Evolutionary conservation across 805 yeast species (phyloP).

Genomic region (Zygoascus tannicola): DNA sequence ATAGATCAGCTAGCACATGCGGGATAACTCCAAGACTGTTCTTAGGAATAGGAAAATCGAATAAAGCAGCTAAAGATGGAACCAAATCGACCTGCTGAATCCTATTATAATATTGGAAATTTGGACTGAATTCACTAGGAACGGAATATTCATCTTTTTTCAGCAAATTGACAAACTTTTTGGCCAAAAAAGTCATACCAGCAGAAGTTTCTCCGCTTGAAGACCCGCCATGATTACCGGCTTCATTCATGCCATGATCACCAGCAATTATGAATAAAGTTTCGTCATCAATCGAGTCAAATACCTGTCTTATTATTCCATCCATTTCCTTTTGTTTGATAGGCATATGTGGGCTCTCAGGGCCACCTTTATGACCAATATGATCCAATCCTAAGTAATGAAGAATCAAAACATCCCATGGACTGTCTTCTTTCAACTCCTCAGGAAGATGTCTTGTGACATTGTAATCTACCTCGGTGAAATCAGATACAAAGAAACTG

Average conservation of each 20-base stretch:
- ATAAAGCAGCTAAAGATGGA: constrained; percentile 53
- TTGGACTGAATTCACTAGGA: constrained; percentile 25
- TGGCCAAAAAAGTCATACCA: constrained; percentile 62
- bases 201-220: constrained; percentile 88
- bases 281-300: constrained; percentile 32
- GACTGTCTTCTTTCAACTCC: constrained; percentile 35
- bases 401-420: constrained; percentile 80
- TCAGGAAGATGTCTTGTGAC: constrained; percentile 77
- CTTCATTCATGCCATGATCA: constrained; percentile 94
- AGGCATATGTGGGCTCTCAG: constrained; percentile 70
- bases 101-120: constrained; percentile 43
- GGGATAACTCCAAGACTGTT: constrained; percentile 69
- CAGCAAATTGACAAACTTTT: constrained; percentile 36
- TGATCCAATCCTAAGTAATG: constrained; percentile 95
- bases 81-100: constrained; percentile 66
- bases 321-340: constrained; percentile 86
- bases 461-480: constrained; percentile 85
- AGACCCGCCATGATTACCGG: constrained; percentile 96
- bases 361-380: constrained; percentile 97
- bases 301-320: constrained; percentile 44
- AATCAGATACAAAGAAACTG: constrained; percentile 91
- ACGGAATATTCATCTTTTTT: neutral
- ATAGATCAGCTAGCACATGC: constrained; percentile 44
- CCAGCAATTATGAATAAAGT: constrained; percentile 74
- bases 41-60: constrained; percentile 59